Evolutionary conservation across 2,329 filamentous ascomycete species (phyloP), one percentile per base, ranked within the genome.

Genomic region (Aspergillus tubingensis): DNA sequence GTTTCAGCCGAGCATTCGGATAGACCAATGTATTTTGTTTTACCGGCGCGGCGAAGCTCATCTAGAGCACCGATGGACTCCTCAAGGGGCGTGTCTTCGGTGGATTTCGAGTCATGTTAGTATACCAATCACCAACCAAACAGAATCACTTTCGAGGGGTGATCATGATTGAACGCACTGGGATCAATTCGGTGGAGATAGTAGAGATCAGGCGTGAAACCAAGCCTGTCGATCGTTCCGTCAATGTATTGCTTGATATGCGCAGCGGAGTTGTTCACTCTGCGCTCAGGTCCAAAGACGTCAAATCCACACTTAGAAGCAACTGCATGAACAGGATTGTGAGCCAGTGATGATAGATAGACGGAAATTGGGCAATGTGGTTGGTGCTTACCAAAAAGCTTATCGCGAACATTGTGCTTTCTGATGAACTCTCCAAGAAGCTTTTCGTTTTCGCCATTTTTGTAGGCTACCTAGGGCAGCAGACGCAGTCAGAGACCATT

Each of bases 201-300:
- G 60, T 81, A 81, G 5, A 81, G 69, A 54, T 81, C 79, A 7
- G 81, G 81, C 0, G 80, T 54, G 47, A 81, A 82, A 0, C 81
- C 81, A 0, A 83, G 74, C 61, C 81, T 68, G 56, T 82, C 77
- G 47, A 82, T 82, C 0, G 80, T 82, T 7, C 80, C 81, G 2
- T 82, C 79, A 23, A 82, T 81, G 60, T 82, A 82, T 41, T 72
- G 58, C 62, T 79, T 77, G 64, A 83, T 83, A 48, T 83, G 81
- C 0, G 73, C 59, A 1, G 80, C 71, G 3, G 77, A 80, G 64
- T 82, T 83, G 52, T 78, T 81, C 25, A 82, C 72, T 3, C 23
- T 19, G 3, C 70, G 67, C 1, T 68, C 66, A n/a, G 38, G 38
- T 10, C 71, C 75, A 44, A 80, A 78, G 5, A 70, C 69, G n/a